Base-by-base conservation (phyloP, 495 filamentous ascomycete genomes). In the Xylona heveae region DNA sequence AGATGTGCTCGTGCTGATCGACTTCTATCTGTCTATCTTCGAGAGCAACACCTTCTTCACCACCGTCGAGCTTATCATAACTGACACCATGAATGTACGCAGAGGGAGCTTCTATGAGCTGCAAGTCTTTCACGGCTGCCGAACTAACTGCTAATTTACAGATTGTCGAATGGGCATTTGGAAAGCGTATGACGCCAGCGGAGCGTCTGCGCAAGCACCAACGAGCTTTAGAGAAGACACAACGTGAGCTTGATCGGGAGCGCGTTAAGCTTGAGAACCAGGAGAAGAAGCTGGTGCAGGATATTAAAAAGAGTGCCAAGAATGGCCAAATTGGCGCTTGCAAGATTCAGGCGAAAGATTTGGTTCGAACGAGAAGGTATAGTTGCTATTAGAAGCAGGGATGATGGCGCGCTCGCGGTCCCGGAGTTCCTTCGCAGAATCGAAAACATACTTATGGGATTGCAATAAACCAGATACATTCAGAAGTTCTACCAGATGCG, bases 401-500 rank as follows among this genome's bases (percentile, higher is more conserved):
- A 15, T 36, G 35, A 10, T 1, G 35, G 3, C 4, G 19, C 12
- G n/a, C 1, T 12, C 15, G 3, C 18, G 21, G 30, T 37, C 24
- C 16, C 15, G 8, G 10, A 25, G 18, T 8, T n/a, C 24, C 13
- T 30, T 12, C 26, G 22, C 12, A 40, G 12, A 4, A 5, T 8
- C 14, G 13, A 18, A 16, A n/a, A 16, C 15, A 8, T 26, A 13
- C 1, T 28, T 32, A 22, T 21, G 23, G 8, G 6, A 15, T 30
- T 7, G 8, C 3, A 15, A 12, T 12, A 23, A 7, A 4, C 16
- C 39, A 84, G 80, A 53, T 93, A 94, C 41, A 77, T 97, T 34
- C 82, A 93, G 53, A 94, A 94, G 46, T 97, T 95, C 57, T 93
- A 94, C 48, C 74, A 78, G 40, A 93, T 97, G 85, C 72, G 82